Percentiles rank a stretch among this genome's conserved stretches.
These are phyloP conservation scores for Phoma herbarum DNA, from an alignment of 2,329 filamentous ascomycete species.

Conservation along the genomic window DNA sequence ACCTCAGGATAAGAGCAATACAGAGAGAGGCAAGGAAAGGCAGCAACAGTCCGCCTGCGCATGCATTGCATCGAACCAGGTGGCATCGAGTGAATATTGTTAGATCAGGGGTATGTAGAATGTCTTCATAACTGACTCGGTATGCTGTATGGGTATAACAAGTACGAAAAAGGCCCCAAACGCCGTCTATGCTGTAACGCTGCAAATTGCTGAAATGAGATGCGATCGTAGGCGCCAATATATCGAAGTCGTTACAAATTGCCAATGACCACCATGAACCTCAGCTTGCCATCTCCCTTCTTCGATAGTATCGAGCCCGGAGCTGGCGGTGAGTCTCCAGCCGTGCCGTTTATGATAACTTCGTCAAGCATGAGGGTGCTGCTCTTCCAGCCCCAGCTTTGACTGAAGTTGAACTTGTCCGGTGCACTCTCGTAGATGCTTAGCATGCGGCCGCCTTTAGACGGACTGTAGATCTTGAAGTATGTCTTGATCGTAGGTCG, in stretches of 20 bases:
- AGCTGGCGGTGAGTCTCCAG: constrained; percentile 17
- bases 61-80: too few species aligned
- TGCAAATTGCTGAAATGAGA: not conserved
- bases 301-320: constrained; percentile 30
- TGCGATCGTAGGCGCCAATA: not conserved
- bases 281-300: constrained; percentile 60
- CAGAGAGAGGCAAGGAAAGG: too few species aligned
- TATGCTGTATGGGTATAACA: not conserved
- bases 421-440: constrained; percentile 67
- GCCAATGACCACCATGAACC: constrained; percentile 69
- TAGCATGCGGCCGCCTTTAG: constrained; percentile 65
- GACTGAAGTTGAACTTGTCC: constrained; percentile 67
- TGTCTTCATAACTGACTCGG: not conserved
- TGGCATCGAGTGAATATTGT: too few species aligned
- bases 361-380: constrained; percentile 66
- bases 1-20: too few species aligned
- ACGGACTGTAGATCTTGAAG: constrained; percentile 69
- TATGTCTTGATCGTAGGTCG: constrained; percentile 68
- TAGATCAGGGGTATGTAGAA: too few species aligned
- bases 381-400: constrained; percentile 70
- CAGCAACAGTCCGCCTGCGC: too few species aligned
- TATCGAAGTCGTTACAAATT: constrained; percentile 44
- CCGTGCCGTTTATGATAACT: constrained; percentile 29
- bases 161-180: not conserved
- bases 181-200: not conserved